These are phyloP conservation scores for Cryptococcus neoformans DNA, from an alignment of 1,284 basidiomycete species.

Conservation along the genomic window DNA sequence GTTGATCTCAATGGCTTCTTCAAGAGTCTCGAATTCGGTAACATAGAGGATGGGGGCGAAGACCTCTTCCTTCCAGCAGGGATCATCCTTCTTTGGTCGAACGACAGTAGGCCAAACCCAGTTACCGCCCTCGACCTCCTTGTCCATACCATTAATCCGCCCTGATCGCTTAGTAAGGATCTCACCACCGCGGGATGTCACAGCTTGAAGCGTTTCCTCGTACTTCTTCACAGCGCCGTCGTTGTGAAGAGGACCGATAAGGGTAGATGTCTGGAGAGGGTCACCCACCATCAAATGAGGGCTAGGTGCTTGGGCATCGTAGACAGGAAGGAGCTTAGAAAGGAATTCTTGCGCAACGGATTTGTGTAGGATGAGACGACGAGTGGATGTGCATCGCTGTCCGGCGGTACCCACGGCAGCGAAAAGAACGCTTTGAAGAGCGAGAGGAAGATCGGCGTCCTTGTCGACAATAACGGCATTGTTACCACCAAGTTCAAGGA, in stretches of 20 bases:
- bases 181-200: constrained; percentile 67
- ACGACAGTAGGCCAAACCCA: constrained; percentile 88
- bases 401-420: constrained; percentile 93
- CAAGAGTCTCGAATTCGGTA: constrained; percentile 82
- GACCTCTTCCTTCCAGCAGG: constrained; percentile 43
- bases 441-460: constrained; percentile 85
- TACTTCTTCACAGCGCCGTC: constrained; percentile 64
- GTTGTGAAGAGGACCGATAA: constrained; percentile 86
- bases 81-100: constrained; percentile 40
- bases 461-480: constrained; percentile 77
- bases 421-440: constrained; percentile 79
- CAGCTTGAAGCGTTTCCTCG: constrained; percentile 60
- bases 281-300: constrained; percentile 65
- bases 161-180: constrained; percentile 52
- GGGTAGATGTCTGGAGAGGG: constrained; percentile 67
- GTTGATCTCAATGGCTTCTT: constrained; percentile 88
- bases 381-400: constrained; percentile 90
- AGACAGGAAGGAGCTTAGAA: constrained; percentile 59
- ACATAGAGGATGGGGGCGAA: constrained; percentile 65
- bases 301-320: constrained; percentile 59
- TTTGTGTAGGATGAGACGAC: constrained; percentile 82
- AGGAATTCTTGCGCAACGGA: constrained; percentile 74
- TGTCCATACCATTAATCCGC: constrained; percentile 18
- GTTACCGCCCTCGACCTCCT: constrained; percentile 61
- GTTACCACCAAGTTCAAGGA: not conserved